Evolutionary conservation across 352 stramenopile genomes (phyloP).

Genomic region (Saprolegnia diclina): DNA sequence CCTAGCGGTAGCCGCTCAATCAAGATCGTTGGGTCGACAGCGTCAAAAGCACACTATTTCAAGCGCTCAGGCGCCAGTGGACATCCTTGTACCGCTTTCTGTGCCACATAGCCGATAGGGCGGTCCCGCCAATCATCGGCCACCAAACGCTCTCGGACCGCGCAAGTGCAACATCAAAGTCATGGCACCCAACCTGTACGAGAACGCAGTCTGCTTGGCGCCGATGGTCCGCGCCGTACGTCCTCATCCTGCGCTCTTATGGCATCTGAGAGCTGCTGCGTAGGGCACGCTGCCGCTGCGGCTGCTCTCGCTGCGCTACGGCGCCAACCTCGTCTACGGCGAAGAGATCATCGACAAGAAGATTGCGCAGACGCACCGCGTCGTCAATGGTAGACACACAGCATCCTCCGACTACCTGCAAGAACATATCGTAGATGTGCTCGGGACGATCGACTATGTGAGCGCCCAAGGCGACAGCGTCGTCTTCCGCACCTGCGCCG

Average conservation of each 20-base stretch:
- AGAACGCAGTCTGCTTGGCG: slow-evolving; percentile 75
- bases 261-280: slow-evolving; percentile 18
- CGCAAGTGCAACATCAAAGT: not conserved
- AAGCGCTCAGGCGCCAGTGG: no score
- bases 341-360: slow-evolving; percentile 95
- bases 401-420: not conserved
- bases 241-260: slow-evolving; percentile 16
- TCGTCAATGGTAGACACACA: slow-evolving; percentile 55
- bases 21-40: no score
- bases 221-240: slow-evolving; percentile 93
- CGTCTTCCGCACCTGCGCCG: slow-evolving; percentile 82
- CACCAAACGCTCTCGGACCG: not conserved
- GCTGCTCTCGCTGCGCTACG: slow-evolving; percentile 86
- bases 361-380: slow-evolving; percentile 74
- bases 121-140: slow-evolving; percentile 4
- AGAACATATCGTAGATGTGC: slow-evolving; percentile 37
- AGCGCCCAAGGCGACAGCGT: slow-evolving; percentile 75
- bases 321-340: slow-evolving; percentile 89
- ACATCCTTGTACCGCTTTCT: not conserved
- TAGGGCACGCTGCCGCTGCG: slow-evolving; percentile 89
- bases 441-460: slow-evolving; percentile 88
- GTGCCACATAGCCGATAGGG: not conserved
- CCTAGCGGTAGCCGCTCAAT: no score
- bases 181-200: slow-evolving; percentile 41
- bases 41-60: not conserved